Evolutionary conservation across 352 stramenopile genomes (phyloP).

Genomic region (Globisporangium solare): DNA sequence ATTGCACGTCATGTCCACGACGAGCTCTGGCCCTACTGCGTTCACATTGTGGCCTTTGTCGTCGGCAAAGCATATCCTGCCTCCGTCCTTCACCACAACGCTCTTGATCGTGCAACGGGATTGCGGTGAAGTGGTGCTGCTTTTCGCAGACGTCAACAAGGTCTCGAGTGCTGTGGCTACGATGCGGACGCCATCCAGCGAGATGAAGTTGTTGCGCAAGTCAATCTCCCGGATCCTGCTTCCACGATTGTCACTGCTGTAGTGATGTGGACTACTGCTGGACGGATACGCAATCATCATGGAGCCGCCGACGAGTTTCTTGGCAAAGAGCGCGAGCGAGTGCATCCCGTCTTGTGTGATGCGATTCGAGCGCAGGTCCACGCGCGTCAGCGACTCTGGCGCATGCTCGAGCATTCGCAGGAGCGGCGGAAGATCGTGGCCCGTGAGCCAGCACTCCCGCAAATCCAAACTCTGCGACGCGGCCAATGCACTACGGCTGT

Average conservation of each 20-base stretch:
- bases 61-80: slow-evolving; percentile 45
- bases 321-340: slow-evolving; percentile 26
- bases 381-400: slow-evolving; percentile 12
- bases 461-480: slow-evolving; percentile 28
- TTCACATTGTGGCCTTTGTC: neutral
- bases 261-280: neutral
- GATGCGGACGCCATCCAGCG: slow-evolving; percentile 50
- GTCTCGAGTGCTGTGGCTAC: slow-evolving; percentile 47
- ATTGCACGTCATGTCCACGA: slow-evolving; percentile 50
- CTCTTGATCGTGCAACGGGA: slow-evolving; percentile 16
- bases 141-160: slow-evolving; percentile 2
- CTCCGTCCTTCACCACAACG: slow-evolving; percentile 40
- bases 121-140: neutral
- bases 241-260: neutral
- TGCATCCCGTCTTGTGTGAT: slow-evolving; percentile 49
- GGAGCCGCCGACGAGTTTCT: slow-evolving; percentile 9
- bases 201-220: slow-evolving; percentile 68
- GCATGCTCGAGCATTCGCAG: slow-evolving; percentile 34
- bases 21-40: slow-evolving; percentile 16
- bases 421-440: slow-evolving; percentile 43
- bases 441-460: slow-evolving; percentile 43
- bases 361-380: slow-evolving; percentile 62
- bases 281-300: neutral
- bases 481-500: slow-evolving; percentile 10
- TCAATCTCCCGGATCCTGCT: slow-evolving; percentile 39